Conservation (phyloP, 495 filamentous ascomycete genomes). For the Aspergillus funiculosus region DNA sequence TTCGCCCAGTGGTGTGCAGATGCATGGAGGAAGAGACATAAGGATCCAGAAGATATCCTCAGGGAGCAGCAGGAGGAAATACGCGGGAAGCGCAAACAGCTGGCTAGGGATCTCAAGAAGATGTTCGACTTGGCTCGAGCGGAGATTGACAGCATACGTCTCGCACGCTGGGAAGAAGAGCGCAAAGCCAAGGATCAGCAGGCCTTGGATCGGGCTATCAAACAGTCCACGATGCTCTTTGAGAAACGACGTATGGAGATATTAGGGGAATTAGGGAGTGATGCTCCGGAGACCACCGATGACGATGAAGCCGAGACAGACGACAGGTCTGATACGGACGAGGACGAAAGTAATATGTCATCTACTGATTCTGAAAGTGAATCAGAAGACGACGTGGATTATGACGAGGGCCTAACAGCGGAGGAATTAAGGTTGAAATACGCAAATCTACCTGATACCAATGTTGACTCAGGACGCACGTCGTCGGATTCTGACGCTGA, state of each 20-base stretch:
- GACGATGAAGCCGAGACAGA: slow-evolving; percentile 45
- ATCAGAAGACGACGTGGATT: slow-evolving; percentile 44
- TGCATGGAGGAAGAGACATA: slow-evolving; percentile 42
- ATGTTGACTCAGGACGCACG: slow-evolving; percentile 22
- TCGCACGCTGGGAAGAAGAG: slow-evolving; percentile 78
- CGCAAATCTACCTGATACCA: slow-evolving; percentile 50
- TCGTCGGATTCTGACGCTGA: slow-evolving; percentile 25
- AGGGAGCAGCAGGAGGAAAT: slow-evolving; percentile 46
- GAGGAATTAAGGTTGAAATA: slow-evolving; percentile 79
- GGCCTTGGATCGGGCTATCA: slow-evolving; percentile 76
- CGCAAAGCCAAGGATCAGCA: slow-evolving; percentile 76
- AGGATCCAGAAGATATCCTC: slow-evolving; percentile 41
- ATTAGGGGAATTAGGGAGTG: slow-evolving; percentile 40
- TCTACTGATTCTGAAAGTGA: slow-evolving; percentile 40
- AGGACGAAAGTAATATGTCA: slow-evolving; percentile 70
- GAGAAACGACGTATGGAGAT: slow-evolving; percentile 51
- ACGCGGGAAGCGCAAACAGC: slow-evolving; percentile 57
- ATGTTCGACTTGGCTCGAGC: slow-evolving; percentile 74
- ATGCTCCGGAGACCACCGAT: slow-evolving; percentile 40
- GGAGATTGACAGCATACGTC: slow-evolving; percentile 66
- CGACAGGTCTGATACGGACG: slow-evolving; percentile 34
- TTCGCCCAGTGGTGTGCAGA: slow-evolving; percentile 45
- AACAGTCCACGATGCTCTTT: slow-evolving; percentile 54
- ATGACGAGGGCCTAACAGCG: slow-evolving; percentile 70
- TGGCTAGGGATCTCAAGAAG: slow-evolving; percentile 62